Evolutionary conservation across 345 rosid genomes (phyloP).

Genomic region (Turritis glabra): DNA sequence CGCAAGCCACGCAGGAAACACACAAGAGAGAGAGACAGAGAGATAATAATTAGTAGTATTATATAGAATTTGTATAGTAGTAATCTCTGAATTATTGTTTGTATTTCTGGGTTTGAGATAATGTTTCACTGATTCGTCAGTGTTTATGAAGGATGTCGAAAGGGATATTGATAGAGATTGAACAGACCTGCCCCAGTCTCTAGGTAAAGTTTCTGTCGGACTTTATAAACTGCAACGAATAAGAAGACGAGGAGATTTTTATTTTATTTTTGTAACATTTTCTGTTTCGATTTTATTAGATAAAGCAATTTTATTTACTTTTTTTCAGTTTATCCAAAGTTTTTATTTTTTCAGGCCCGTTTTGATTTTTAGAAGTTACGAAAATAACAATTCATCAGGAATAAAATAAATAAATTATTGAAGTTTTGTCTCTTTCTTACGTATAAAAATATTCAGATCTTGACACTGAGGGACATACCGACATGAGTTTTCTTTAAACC

Average conservation of each 20-base stretch:
- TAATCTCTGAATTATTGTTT: background rate
- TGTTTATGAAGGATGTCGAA: conserved; percentile 15
- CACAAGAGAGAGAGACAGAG: conserved; percentile 14
- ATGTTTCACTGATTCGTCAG: conserved; percentile 16
- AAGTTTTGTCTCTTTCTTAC: conserved; percentile 1
- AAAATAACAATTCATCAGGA: background rate
- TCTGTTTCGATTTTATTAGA: too few species aligned
- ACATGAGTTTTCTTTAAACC: conserved; percentile 18
- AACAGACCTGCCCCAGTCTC: conserved; percentile 9
- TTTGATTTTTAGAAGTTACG: conserved; percentile 4
- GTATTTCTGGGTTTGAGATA: conserved; percentile 23
- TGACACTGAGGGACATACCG: conserved; percentile 19
- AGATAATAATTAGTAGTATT: too few species aligned
- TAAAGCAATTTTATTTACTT: too few species aligned
- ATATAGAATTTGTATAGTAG: too few species aligned
- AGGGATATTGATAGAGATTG: conserved; percentile 18
- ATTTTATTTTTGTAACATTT: background rate
- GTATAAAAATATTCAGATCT: conserved; percentile 18
- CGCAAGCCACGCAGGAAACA: conserved; percentile 36
- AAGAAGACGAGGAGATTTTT: conserved; percentile 15
- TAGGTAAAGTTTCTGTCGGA: conserved; percentile 21
- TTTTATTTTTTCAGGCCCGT: conserved; percentile 8
- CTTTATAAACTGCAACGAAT: conserved; percentile 4
- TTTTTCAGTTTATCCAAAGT: background rate
- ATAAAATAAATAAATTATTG: background rate